Evolutionary conservation across 305 asterid genomes (phyloP), one percentile per base, ranked within the genome.

Genomic region (Petunia hybrid): DNA sequence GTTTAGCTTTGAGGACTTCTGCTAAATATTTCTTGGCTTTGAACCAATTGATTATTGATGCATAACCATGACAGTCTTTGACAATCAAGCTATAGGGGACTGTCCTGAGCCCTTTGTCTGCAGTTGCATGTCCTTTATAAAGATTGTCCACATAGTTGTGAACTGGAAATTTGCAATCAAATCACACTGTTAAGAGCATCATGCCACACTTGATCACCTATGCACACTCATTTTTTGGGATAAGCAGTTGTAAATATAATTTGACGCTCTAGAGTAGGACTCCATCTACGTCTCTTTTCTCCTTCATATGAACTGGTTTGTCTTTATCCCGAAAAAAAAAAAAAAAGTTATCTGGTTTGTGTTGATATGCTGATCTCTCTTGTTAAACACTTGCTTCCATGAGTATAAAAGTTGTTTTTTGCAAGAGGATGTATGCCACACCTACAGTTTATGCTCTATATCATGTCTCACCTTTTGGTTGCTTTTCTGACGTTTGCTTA

Each of bases 351-450:
- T 74, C 38, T 74, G 51, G 79, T 55, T 74, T 74, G 14, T 74
- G 64, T 53, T 53, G 57, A 74, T 74, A 45, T 74, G 38, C 65
- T 74, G 48, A 73, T 73, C 14, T 14, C 9, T 74, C 48, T 13
- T 46, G 65, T 14, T 74, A 53, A 56, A 55, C 51, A 57, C 53
- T 53, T 38, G 48, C 2, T 53, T 38, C 41, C 48, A 7, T 14
- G 36, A 51, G 38, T 14, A 74, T 61, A 74, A 53, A 74, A 45
- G 36, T 73, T 31, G 78, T 35, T 48, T 48, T 35, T 51, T 73
- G 62, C 78, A 73, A 73, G 78, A 48, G 45, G 62, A 73, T 73
- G 36, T 74, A 70, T 70, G 77, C 14, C 64, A 53, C 46, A 38
- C 64, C 79, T 55, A 14, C n/a, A 38, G 51, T 74, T 74, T 74